These are phyloP conservation scores for Eucalyptus microcorys DNA, from an alignment of 345 rosid species.

Conservation along the genomic window DNA sequence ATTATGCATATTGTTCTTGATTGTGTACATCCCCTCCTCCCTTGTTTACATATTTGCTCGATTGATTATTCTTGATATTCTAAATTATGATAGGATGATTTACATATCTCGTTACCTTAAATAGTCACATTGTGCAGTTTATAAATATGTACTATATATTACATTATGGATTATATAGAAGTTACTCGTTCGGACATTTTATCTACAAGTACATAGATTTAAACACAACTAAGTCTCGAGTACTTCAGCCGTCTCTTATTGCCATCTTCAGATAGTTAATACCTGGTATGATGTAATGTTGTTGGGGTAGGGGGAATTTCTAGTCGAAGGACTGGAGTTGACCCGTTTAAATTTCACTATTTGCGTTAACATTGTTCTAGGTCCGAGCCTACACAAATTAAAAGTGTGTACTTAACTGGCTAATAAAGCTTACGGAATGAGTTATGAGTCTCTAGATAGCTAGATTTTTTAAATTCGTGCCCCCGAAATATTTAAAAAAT, in stretches of 20 bases:
- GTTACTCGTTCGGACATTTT: neutral
- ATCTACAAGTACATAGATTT: neutral
- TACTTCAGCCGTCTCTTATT: neutral
- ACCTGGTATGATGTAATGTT: neutral
- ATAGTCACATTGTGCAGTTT: neutral
- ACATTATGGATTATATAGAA: neutral
- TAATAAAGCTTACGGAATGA: neutral
- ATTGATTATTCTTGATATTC: neutral
- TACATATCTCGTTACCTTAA: neutral
- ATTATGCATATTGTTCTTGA: neutral
- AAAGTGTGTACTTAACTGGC: neutral
- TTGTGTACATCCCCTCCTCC: neutral
- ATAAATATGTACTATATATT: neutral
- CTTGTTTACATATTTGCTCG: fast-evolving
- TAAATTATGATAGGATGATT: neutral
- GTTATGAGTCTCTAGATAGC: neutral
- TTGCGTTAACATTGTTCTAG: neutral
- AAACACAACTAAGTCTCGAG: neutral
- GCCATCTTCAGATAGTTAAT: neutral
- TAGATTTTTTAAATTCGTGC: neutral
- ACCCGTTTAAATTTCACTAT: neutral
- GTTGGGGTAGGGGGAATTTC: neutral
- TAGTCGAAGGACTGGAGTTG: neutral
- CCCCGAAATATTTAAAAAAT: neutral
- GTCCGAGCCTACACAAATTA: neutral